These are phyloP conservation scores for Suillus luteus DNA, from an alignment of 768 basidiomycete genomes.

Conservation along the genomic window DNA sequence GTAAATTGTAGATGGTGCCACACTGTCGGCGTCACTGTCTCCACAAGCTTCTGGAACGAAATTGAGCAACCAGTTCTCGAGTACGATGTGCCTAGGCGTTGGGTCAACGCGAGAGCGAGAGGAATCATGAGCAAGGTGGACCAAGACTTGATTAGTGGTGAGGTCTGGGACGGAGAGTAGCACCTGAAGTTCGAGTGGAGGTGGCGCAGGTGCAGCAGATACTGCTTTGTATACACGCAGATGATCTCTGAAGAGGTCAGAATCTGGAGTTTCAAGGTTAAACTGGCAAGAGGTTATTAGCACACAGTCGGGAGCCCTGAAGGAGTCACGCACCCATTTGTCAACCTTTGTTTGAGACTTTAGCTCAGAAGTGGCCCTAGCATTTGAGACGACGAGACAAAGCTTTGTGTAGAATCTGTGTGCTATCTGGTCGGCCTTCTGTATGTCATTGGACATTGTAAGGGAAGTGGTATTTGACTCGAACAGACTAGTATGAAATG, in stretches of 20 bases:
- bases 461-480: slow-evolving; percentile 19
- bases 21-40: slow-evolving; percentile 41
- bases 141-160: slow-evolving; percentile 69
- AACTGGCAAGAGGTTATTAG: slow-evolving; percentile 47
- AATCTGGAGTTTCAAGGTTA: slow-evolving; percentile 79
- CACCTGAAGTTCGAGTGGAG: slow-evolving; percentile 68
- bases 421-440: slow-evolving; percentile 85
- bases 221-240: slow-evolving; percentile 61
- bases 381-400: slow-evolving; percentile 71
- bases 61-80: slow-evolving; percentile 68
- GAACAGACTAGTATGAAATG: slow-evolving; percentile 20
- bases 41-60: slow-evolving; percentile 35
- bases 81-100: slow-evolving; percentile 64
- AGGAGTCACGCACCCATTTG: slow-evolving; percentile 70
- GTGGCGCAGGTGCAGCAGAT: slow-evolving; percentile 41
- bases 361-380: slow-evolving; percentile 60
- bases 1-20: slow-evolving; percentile 76
- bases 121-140: slow-evolving; percentile 59
- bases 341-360: slow-evolving; percentile 55
- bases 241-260: slow-evolving; percentile 64
- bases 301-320: neutral
- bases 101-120: slow-evolving; percentile 69
- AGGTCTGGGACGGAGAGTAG: slow-evolving; percentile 71
- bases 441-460: slow-evolving; percentile 55
- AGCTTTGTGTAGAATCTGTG: slow-evolving; percentile 84